phyloP scores from a whole-genome alignment of 257 asterid genomes.

The Galeopsis tetrahit region DNA sequence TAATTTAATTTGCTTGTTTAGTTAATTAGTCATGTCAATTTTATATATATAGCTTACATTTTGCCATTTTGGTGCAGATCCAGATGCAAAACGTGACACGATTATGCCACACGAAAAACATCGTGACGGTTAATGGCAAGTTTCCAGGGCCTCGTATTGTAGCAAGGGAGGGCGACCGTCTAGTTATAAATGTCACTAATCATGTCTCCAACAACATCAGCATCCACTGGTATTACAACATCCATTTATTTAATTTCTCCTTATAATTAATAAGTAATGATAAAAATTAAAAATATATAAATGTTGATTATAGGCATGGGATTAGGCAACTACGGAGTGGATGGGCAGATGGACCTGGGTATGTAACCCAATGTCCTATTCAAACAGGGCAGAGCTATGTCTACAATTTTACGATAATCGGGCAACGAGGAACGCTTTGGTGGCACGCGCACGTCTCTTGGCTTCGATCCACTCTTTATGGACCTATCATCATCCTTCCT shows the following conservation, averaged over 20 bases:
- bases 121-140: conserved; percentile 62
- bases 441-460: conserved; percentile 51
- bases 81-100: conserved; percentile 55
- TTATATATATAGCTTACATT: too few relatives aligned
- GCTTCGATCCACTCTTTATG: conserved; percentile 57
- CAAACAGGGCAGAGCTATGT: conserved; percentile 34
- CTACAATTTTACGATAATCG: conserved; percentile 24
- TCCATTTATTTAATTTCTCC: background rate
- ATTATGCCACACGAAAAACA: conserved; percentile 58
- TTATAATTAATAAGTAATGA: too few relatives aligned
- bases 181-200: conserved; percentile 55
- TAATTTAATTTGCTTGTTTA: background rate
- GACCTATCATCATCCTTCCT: conserved; percentile 69
- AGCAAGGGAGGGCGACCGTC: conserved; percentile 66
- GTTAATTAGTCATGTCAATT: background rate
- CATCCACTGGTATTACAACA: conserved; percentile 53
- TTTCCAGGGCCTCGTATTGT: conserved; percentile 68
- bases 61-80: conserved; percentile 30
- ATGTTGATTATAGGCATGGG: conserved; percentile 28
- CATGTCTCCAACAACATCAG: conserved; percentile 54
- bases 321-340: conserved; percentile 31
- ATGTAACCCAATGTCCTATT: conserved; percentile 30
- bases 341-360: conserved; percentile 35
- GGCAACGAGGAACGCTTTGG: conserved; percentile 34
- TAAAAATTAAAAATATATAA: too few relatives aligned